Evolutionary conservation across 768 basidiomycete genomes (phyloP).

Genomic region (Termitomyces sp.): DNA sequence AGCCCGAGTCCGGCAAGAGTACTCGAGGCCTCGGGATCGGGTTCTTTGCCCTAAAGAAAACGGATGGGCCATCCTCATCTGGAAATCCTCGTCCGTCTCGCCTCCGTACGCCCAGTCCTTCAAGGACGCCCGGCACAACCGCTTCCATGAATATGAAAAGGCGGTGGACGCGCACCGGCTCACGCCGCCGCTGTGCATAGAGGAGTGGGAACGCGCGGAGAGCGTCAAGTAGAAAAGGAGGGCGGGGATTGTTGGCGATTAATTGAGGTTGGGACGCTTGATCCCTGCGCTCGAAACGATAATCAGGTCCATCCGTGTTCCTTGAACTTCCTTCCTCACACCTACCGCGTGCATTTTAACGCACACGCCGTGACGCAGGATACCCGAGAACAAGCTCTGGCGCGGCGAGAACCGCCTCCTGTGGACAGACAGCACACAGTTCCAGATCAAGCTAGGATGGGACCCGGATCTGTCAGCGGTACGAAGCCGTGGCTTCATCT

Average conservation of each 20-base stretch:
- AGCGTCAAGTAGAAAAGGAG: constrained; percentile 52
- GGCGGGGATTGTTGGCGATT: constrained; percentile 23
- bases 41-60: constrained; percentile 44
- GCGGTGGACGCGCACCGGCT: constrained; percentile 70
- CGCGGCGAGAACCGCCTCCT: constrained; percentile 45
- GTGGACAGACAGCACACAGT: constrained; percentile 6
- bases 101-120: constrained; percentile 58
- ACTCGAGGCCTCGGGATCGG: constrained; percentile 32
- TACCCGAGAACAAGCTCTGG: constrained; percentile 76
- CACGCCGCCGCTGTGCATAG: constrained; percentile 53
- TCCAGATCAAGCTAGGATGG: constrained; percentile 10
- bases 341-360: no score
- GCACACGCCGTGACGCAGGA: constrained; percentile 35
- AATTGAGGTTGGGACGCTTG: constrained; percentile 27
- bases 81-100: constrained; percentile 59
- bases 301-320: constrained; percentile 50
- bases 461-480: neutral
- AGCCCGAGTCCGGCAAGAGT: constrained; percentile 21
- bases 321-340: no score
- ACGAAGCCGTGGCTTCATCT: neutral
- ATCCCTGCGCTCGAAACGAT: constrained; percentile 61
- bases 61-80: constrained; percentile 74
- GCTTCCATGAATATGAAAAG: constrained; percentile 72
- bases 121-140: constrained; percentile 37
- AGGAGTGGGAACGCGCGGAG: constrained; percentile 57